Evolutionary conservation across 345 rosid species (phyloP).

Genomic region (Brassica cretica): DNA sequence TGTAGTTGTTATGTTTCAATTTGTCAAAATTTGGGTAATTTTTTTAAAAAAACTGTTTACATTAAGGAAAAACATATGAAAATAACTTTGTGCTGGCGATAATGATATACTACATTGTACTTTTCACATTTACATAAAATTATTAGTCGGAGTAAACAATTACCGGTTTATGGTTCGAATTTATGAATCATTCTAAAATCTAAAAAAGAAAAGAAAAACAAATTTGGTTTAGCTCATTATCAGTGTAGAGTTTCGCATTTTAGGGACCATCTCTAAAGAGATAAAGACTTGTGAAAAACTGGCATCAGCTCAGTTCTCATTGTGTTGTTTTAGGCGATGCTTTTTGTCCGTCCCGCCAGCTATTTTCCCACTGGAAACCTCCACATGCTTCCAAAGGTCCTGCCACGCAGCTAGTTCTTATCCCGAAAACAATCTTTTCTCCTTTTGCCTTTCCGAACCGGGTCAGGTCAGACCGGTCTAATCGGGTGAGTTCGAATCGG

Average conservation of each 20-base stretch:
- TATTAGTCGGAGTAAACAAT: neutral
- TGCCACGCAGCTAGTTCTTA: constrained; percentile 19
- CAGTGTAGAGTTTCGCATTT: neutral
- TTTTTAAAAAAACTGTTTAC: neutral
- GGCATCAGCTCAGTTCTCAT: neutral
- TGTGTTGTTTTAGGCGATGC: constrained; percentile 15
- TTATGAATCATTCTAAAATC: neutral
- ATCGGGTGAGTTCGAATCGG: neutral
- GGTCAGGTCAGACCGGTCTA: neutral
- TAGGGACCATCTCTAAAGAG: constrained; percentile 32
- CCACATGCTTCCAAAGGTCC: constrained; percentile 27
- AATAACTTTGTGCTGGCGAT: neutral
- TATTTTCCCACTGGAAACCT: constrained; percentile 19
- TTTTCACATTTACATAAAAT: neutral
- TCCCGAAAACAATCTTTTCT: constrained; percentile 3
- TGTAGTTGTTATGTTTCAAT: neutral
- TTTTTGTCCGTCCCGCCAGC: constrained; percentile 19
- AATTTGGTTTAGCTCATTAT: neutral
- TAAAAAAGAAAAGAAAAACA: neutral
- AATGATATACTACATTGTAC: neutral
- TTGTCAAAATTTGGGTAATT: neutral
- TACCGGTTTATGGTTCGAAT: neutral
- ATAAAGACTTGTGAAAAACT: neutral
- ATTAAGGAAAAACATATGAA: neutral
- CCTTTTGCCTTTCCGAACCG: neutral